These are phyloP conservation scores for Phycomyces nitens DNA, from an alignment of 192 early-diverging fungal species.

Conservation along the genomic window DNA sequence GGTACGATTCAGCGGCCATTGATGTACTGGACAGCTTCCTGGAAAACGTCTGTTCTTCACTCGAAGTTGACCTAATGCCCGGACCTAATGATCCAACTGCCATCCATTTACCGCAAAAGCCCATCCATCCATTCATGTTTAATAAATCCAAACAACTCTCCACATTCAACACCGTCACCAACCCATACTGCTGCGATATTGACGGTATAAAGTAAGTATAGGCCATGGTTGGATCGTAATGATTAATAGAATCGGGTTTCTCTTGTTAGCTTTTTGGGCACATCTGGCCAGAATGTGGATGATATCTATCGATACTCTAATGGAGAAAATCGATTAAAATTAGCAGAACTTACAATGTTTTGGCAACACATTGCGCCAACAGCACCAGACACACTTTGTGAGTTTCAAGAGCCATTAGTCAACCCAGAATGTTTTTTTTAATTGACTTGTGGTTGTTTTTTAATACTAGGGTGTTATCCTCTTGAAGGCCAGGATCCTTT, in stretches of 20 bases:
- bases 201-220: constrained; percentile 55
- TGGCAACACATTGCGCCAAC: constrained; percentile 92
- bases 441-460: no score
- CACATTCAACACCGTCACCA: constrained; percentile 68
- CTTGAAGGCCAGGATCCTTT: constrained; percentile 87
- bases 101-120: constrained; percentile 81
- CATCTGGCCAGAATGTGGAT: constrained; percentile 85
- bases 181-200: constrained; percentile 75
- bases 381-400: constrained; percentile 93
- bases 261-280: constrained; percentile 63
- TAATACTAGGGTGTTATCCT: constrained; percentile 79
- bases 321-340: constrained; percentile 53
- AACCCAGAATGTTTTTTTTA: no score
- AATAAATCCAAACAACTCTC: constrained; percentile 53
- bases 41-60: constrained; percentile 53
- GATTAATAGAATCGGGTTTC: not conserved
- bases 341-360: constrained; percentile 68
- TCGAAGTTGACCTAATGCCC: constrained; percentile 79
- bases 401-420: constrained; percentile 15
- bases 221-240: no score
- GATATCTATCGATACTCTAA: constrained; percentile 74
- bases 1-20: constrained; percentile 48
- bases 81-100: constrained; percentile 78
- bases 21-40: constrained; percentile 63
- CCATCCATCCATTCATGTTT: constrained; percentile 73